Evolutionary conservation across 2,329 filamentous ascomycete species (phyloP).

Genomic region (Biscogniauxia sp.): DNA sequence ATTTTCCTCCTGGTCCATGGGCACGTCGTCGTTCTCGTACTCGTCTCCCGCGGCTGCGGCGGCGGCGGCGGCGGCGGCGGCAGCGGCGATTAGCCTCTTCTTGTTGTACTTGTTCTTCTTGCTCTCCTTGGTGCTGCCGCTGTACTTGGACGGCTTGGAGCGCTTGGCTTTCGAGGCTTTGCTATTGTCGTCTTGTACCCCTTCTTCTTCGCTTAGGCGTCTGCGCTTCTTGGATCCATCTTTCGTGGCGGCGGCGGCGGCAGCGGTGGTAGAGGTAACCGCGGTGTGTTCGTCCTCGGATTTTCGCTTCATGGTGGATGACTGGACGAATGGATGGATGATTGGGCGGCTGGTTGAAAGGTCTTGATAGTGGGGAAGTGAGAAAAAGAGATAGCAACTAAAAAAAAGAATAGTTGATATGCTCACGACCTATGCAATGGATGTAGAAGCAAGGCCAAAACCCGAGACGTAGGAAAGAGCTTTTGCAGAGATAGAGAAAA

Average conservation of each 20-base stretch:
- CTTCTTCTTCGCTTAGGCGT: conserved; percentile 23
- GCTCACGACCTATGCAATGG: too few relatives aligned
- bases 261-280: conserved; percentile 5
- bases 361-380: too few relatives aligned
- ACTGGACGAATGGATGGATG: not conserved
- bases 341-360: not conserved
- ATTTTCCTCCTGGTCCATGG: not conserved
- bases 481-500: conserved; percentile 41
- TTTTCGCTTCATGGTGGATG: conserved; percentile 29
- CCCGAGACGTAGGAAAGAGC: not conserved
- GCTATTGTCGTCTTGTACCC: conserved; percentile 13
- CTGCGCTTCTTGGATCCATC: conserved; percentile 27
- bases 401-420: not conserved
- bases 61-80: conserved; percentile 31
- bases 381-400: too few relatives aligned
- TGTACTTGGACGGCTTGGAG: conserved; percentile 14
- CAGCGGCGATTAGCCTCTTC: conserved; percentile 25
- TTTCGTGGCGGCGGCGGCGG: conserved; percentile 9
- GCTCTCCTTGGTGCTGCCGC: conserved; percentile 32
- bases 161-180: too few relatives aligned
- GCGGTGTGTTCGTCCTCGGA: conserved; percentile 25
- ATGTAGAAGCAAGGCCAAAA: not conserved
- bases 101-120: conserved; percentile 35
- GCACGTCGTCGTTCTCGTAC: conserved; percentile 28
- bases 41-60: conserved; percentile 38